A percentile compares a stretch with the other conserved stretches of the same genome.
These are phyloP conservation scores for Phaseolus coccineus DNA, from an alignment of 331 rosid species.

Conservation along the genomic window DNA sequence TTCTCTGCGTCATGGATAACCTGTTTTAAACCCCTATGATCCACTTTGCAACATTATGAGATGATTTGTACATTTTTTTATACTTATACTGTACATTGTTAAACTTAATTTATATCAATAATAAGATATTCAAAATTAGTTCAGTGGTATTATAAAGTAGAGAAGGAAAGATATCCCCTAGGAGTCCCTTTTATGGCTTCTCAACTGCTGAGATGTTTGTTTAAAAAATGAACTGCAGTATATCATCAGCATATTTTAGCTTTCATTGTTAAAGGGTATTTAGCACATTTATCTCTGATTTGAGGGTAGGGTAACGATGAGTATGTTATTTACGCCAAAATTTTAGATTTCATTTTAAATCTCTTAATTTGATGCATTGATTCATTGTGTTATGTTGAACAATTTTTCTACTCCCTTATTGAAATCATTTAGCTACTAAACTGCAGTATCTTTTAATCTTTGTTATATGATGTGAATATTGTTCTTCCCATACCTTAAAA, in stretches of 20 bases:
- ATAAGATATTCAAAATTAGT: background rate
- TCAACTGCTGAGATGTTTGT: background rate
- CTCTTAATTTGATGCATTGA: background rate
- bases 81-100: background rate
- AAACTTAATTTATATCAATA: background rate
- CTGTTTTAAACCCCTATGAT: background rate
- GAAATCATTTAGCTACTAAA: background rate
- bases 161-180: background rate
- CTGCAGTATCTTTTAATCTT: background rate
- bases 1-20: background rate
- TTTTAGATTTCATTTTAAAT: background rate
- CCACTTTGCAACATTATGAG: background rate
- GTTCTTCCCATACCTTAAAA: background rate
- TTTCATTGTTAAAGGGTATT: background rate
- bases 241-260: background rate
- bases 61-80: background rate
- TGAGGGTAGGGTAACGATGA: background rate
- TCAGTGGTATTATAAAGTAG: background rate
- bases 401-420: background rate
- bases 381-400: background rate
- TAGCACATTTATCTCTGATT: background rate
- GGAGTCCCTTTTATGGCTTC: background rate
- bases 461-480: background rate
- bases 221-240: background rate
- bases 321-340: background rate